Evolutionary conservation across 75 land plant species (phyloP).

Genomic region (Cunninghamia lanceolata): DNA sequence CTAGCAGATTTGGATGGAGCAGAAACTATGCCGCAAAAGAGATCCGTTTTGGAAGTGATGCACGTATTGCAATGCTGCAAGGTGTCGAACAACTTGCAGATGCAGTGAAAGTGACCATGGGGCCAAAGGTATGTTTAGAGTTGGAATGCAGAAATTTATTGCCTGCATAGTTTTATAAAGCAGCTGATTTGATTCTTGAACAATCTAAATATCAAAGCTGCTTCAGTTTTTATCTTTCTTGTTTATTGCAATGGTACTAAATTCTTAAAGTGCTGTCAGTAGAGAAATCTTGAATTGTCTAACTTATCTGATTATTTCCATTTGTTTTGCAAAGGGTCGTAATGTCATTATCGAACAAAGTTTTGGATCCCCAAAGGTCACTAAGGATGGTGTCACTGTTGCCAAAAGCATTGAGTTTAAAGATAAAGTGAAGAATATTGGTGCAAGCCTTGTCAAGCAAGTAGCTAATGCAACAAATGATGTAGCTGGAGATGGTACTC

Average conservation of each 20-base stretch:
- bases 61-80: slow-evolving; percentile 82
- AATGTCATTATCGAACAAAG: slow-evolving; percentile 74
- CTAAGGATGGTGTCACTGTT: slow-evolving; percentile 87
- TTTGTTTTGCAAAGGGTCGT: slow-evolving; percentile 45
- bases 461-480: slow-evolving; percentile 86
- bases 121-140: slow-evolving; percentile 62
- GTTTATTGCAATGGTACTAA: not conserved
- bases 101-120: slow-evolving; percentile 97
- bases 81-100: slow-evolving; percentile 94
- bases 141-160: not conserved
- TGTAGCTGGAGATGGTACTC: slow-evolving; percentile 76
- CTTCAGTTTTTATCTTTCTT: not conserved
- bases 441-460: slow-evolving; percentile 77
- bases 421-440: slow-evolving; percentile 63
- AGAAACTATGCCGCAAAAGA: slow-evolving; percentile 89
- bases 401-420: slow-evolving; percentile 72
- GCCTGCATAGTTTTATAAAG: not conserved
- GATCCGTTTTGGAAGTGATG: slow-evolving; percentile 78
- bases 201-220: not conserved
- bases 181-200: not conserved
- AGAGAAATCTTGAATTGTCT: not conserved
- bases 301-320: not conserved
- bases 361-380: slow-evolving; percentile 68
- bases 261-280: not conserved
- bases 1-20: slow-evolving; percentile 24